These are phyloP conservation scores for Pleurotus djamor DNA, from an alignment of 768 basidiomycete genomes.

Conservation along the genomic window DNA sequence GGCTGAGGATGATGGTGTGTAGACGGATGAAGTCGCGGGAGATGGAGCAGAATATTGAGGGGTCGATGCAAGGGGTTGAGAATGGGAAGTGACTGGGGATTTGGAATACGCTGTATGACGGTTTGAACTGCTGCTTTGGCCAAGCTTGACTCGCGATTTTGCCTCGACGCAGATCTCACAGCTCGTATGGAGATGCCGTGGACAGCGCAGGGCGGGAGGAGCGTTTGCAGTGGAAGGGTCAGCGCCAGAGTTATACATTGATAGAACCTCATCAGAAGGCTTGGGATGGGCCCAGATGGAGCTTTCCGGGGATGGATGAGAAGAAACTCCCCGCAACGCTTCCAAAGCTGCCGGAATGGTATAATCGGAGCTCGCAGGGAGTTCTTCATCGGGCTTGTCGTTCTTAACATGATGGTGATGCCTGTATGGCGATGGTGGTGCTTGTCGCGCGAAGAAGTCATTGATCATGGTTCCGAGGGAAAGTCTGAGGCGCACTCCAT, in stretches of 20 bases:
- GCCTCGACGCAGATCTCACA: conserved; percentile 80
- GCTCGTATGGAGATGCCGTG: conserved; percentile 68
- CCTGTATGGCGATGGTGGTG: conserved; percentile 49
- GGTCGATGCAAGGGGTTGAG: neutral
- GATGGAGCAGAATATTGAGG: neutral
- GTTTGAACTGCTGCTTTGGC: conserved; percentile 24
- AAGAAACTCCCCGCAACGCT: conserved; percentile 1
- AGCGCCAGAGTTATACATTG: conserved; percentile 58
- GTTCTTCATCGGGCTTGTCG: conserved; percentile 15
- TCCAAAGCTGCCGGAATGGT: conserved; percentile 16
- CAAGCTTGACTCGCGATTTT: conserved; percentile 19
- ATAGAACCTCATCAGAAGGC: conserved; percentile 38
- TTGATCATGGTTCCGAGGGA: conserved; percentile 78
- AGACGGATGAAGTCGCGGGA: neutral
- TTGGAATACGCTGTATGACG: conserved; percentile 28
- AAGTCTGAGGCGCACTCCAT: conserved; percentile 77
- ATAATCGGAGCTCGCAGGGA: conserved; percentile 14
- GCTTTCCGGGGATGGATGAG: conserved; percentile 2
- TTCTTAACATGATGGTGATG: conserved; percentile 27
- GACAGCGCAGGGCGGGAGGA: conserved; percentile 63
- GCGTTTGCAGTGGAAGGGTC: conserved; percentile 62
- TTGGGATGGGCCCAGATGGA: conserved; percentile 12
- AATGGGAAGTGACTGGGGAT: conserved; percentile 16
- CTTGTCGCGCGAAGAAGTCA: conserved; percentile 75
- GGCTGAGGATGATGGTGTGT: neutral